Evolutionary conservation across 768 basidiomycete species (phyloP).

Genomic region (Boletus vermiculosoides): DNA sequence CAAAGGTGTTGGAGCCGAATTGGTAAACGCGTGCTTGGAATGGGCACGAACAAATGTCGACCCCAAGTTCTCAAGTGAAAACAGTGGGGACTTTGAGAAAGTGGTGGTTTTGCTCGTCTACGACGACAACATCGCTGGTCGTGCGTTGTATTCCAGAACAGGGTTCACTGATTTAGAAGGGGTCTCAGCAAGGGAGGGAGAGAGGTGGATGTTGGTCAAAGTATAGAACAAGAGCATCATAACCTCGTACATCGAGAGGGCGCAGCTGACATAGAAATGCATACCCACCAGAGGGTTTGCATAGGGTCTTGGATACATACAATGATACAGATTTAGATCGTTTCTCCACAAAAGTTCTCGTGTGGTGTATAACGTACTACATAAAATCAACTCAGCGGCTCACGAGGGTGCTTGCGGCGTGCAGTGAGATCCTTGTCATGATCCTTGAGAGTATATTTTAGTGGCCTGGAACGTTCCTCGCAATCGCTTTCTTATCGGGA

Average conservation of each 20-base stretch:
- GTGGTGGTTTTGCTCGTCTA: slow-evolving; percentile 17
- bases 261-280: no score
- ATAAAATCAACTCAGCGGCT: no score
- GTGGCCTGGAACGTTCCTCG: slow-evolving; percentile 6
- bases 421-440: no score
- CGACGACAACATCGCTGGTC: slow-evolving; percentile 15
- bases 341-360: no score
- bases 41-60: slow-evolving; percentile 26
- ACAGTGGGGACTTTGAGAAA: slow-evolving; percentile 8
- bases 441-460: slow-evolving; percentile 12
- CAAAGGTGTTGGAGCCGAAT: slow-evolving; percentile 16
- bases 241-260: no score
- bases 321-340: no score
- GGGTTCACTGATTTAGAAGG: slow-evolving; percentile 21
- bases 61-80: slow-evolving; percentile 1
- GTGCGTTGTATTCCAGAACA: slow-evolving; percentile 18
- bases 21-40: slow-evolving; percentile 22
- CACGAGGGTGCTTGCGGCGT: no score
- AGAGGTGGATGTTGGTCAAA: slow-evolving; percentile 27
- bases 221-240: slow-evolving; percentile 32
- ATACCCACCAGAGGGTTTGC: no score
- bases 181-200: slow-evolving; percentile 6
- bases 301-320: no score
- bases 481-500: slow-evolving; percentile 12
- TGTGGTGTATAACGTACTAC: no score